Conservation (phyloP, 805 yeast species). For the Schwanniomyces polymorphus region DNA sequence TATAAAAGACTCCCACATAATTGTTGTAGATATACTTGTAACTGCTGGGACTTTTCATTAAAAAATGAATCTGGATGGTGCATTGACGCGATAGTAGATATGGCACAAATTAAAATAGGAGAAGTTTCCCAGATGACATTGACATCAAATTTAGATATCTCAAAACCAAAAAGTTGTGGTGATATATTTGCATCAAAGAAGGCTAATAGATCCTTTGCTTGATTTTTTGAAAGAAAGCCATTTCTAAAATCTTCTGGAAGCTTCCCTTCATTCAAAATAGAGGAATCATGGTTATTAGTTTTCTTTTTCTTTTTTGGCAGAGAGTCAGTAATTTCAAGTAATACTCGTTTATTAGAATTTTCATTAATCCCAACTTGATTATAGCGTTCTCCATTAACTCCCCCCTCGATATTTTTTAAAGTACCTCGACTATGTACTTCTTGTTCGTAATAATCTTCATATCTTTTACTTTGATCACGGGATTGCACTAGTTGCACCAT, state of each 20-base stretch:
- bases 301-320: background rate
- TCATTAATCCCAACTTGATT: background rate
- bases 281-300: background rate
- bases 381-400: background rate
- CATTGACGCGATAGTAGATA: constrained; percentile 61
- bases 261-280: background rate
- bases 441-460: background rate
- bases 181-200: constrained; percentile 57
- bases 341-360: background rate
- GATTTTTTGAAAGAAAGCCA: constrained; percentile 31
- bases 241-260: constrained; percentile 25
- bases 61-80: constrained; percentile 48
- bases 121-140: constrained; percentile 53
- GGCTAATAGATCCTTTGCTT: constrained; percentile 49
- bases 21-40: constrained; percentile 31
- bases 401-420: background rate
- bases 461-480: background rate
- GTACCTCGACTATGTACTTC: background rate
- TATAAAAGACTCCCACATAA: constrained; percentile 34
- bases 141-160: constrained; percentile 48
- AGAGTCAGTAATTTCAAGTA: background rate
- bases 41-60: constrained; percentile 23
- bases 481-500: background rate
- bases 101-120: constrained; percentile 58
- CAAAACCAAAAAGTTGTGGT: constrained; percentile 68